Evolutionary conservation across 371 early-diverging fungal species (phyloP), one percentile per base, ranked within the genome.

Genomic region (Circinella umbellata): DNA sequence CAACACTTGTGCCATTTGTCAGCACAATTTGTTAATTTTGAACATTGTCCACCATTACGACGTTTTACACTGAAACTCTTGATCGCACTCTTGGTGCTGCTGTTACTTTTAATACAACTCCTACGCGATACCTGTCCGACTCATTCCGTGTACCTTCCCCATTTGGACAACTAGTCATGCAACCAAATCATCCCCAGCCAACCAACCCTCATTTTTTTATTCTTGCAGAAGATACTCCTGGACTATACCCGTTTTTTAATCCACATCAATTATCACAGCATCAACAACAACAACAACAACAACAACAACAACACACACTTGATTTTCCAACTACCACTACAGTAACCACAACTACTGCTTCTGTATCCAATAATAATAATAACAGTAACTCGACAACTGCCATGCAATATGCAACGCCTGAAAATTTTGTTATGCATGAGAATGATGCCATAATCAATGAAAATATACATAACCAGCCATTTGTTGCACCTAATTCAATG

Each of bases 121-220:
- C 57, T 57, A 57, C 57, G 35, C 57, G 57, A 27, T 34, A 34
- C 27, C 27, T 34, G 57, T 6, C 57, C 57, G 57, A 57, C 57
- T 34, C 57, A 57, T 57, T 57, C 57, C 57, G 57, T 57, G 57
- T 57, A 57, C 57, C 34, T 57, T 18, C 57, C 57, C 14, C 57
- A 34, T 57, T 57, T 57, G 57, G 57, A 57, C 57, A 57, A 27
- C 27, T n/a, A 5, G 27, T 57, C 63, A 63, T 63, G 63, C 63
- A 63, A 36, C 18, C 42, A 46, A 63, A 63, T 48, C 42, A 42
- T 11, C 42, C 42, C 11, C 9, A 42, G 11, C 42, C 42, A 9
- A 42, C 42, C 42, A 3, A 42, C 11, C 63, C 46, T 34, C 47
- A 63, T 20, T 63, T 63, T 63, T 63, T 20, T 38, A 42, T 51